A percentile compares a stretch with the other conserved stretches of the same genome.
Conservation (phyloP, 805 yeast species). For the Komagataella phaffii region DNA sequence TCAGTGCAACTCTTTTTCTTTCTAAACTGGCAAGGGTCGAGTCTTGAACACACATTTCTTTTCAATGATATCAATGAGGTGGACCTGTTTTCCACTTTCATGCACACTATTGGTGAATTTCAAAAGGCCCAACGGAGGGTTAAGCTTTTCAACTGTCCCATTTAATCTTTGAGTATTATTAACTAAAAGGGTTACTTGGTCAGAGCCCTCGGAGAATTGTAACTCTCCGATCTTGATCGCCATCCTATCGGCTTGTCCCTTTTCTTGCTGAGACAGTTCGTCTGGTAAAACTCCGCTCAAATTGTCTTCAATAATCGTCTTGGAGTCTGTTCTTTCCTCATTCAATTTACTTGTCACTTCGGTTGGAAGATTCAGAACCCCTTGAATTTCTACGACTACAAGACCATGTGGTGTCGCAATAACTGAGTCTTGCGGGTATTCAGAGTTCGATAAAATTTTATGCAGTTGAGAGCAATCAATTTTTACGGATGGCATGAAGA, state of each 20-base stretch:
- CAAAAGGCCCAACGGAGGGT: slow-evolving; percentile 54
- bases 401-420: slow-evolving; percentile 46
- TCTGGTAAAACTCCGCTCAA: not conserved
- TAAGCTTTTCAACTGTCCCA: slow-evolving; percentile 45
- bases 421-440: slow-evolving; percentile 7
- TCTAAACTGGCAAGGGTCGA: slow-evolving; percentile 73
- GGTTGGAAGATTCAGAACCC: slow-evolving; percentile 44
- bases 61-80: slow-evolving; percentile 44
- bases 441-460: slow-evolving; percentile 3
- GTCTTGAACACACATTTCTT: slow-evolving; percentile 49
- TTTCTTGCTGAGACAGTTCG: slow-evolving; percentile 7
- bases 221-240: slow-evolving; percentile 40
- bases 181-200: slow-evolving; percentile 39
- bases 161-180: slow-evolving; percentile 60
- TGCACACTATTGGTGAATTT: slow-evolving; percentile 21
- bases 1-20: slow-evolving; percentile 8
- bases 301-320: slow-evolving; percentile 16
- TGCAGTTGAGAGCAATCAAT: slow-evolving; percentile 8
- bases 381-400: slow-evolving; percentile 58
- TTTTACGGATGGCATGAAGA: slow-evolving; percentile 12
- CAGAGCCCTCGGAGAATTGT: slow-evolving; percentile 24
- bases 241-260: slow-evolving; percentile 15
- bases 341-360: slow-evolving; percentile 17
- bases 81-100: slow-evolving; percentile 18
- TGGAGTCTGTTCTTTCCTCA: slow-evolving; percentile 15